Evolutionary conservation across 768 basidiomycete species (phyloP).

Genomic region (Leucosporidium creatinivorum): DNA sequence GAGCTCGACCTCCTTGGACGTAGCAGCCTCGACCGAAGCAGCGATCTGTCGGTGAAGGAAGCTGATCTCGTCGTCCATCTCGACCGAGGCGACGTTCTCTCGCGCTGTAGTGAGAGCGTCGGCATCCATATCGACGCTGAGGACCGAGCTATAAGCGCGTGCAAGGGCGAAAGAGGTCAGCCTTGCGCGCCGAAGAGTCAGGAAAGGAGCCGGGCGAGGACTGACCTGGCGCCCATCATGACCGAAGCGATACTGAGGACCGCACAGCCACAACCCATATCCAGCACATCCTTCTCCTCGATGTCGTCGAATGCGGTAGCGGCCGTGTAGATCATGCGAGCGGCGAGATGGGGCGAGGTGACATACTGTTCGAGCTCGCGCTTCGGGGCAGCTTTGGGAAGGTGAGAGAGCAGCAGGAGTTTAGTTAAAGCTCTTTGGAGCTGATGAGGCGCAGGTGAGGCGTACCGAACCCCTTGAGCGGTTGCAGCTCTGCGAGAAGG

Average conservation of each 20-base stretch:
- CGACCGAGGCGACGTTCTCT: conserved; percentile 34
- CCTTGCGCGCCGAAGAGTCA: background rate
- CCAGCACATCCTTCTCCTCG: conserved; percentile 34
- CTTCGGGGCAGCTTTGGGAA: conserved; percentile 4
- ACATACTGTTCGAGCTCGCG: conserved; percentile 35
- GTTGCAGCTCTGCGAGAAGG: conserved; percentile 26
- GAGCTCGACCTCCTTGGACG: background rate
- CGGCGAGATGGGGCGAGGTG: conserved; percentile 34
- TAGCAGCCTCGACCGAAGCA: background rate
- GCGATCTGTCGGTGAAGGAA: conserved; percentile 32
- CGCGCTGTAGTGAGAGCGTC: conserved; percentile 32
- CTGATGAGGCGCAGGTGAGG: background rate
- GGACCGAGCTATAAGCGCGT: conserved; percentile 26
- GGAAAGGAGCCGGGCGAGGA: background rate
- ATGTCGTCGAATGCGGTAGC: conserved; percentile 33
- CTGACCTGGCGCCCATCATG: conserved; percentile 35
- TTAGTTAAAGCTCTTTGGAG: background rate
- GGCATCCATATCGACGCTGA: conserved; percentile 34
- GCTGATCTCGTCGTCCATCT: conserved; percentile 35
- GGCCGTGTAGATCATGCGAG: conserved; percentile 36
- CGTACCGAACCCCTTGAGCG: conserved; percentile 33
- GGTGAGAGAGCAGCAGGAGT: background rate
- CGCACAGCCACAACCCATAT: conserved; percentile 36
- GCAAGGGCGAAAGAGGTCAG: background rate
- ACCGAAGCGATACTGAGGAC: conserved; percentile 33